Conservation (phyloP, 345 rosid genomes). For the Erucastrum elatum region DNA sequence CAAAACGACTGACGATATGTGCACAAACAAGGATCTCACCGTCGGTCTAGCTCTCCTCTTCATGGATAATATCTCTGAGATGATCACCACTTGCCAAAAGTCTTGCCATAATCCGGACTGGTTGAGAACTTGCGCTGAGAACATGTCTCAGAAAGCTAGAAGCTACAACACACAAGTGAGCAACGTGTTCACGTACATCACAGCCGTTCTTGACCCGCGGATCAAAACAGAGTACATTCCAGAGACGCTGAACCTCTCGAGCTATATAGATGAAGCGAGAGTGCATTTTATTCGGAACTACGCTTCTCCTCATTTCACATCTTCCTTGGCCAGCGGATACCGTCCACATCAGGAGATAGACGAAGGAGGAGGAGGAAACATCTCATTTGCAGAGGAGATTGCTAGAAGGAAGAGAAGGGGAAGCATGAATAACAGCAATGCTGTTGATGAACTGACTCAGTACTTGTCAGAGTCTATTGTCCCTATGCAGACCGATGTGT, state of each 20-base stretch:
- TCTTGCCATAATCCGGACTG: constrained; percentile 75
- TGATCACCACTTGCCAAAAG: constrained; percentile 63
- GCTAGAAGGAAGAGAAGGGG: constrained; percentile 89
- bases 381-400: constrained; percentile 90
- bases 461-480: constrained; percentile 88
- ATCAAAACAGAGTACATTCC: constrained; percentile 87
- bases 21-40: constrained; percentile 68
- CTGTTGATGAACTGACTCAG: constrained; percentile 83
- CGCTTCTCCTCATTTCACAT: constrained; percentile 60
- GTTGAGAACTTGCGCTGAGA: constrained; percentile 81
- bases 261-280: constrained; percentile 86
- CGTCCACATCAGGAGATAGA: constrained; percentile 65
- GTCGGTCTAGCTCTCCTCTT: constrained; percentile 86
- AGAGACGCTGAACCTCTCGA: constrained; percentile 64
- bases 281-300: constrained; percentile 71
- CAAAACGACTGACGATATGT: constrained; percentile 76
- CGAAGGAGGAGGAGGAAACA: constrained; percentile 71
- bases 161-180: constrained; percentile 69
- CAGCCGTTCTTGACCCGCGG: constrained; percentile 88
- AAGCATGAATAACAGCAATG: constrained; percentile 56
- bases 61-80: constrained; percentile 95
- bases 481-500: constrained; percentile 77
- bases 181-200: constrained; percentile 80
- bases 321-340: constrained; percentile 55
- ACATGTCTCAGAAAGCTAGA: constrained; percentile 80